Evolutionary conservation across 75 land plant genomes (phyloP), one percentile per base, ranked within the genome.

Genomic region (Cupressus sempervirens): DNA sequence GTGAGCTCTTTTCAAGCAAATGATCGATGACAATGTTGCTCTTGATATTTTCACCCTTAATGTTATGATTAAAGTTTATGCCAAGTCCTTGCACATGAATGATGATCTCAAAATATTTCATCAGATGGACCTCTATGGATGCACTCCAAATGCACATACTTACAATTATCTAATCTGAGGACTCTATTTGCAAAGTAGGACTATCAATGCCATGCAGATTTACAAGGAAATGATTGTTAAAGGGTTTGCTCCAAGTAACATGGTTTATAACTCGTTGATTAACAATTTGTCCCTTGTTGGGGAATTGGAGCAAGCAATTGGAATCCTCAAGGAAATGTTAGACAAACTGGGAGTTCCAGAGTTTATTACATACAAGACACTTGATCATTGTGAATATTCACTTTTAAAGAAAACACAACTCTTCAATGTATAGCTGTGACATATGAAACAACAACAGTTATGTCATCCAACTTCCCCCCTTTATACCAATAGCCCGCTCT

Each of bases 81-180:
- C 90, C 7, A 82, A 84, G 41, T 91, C 95, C 12, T 45, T 88
- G 35, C 92, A 92, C 70, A 62, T 94, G 23, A 90, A 94, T 74
- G 93, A 92, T 76, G 95, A 92, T 1, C 85, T 94, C 7, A 83
- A 93, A 34, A 83, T 94, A 5, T 94, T 94, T 50, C 93, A 92
- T 79, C 92, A 92, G 79, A 94, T 94, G 88, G 92, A 86, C 32
- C 85, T 88, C 48, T 92, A 92, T 87, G 73, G 81, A 1, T 88
- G 90, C 54, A 29, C 8, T 68, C 95, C 95, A 34, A 91, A 92
- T 81, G 79, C 86, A 14, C 40, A 50, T 56, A 86, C 95, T 0
- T 94, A 89, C 84, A 79, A 88, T 73, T 87, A 89, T 84, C 45
- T 94, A 76, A 90, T 94, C 74, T 89, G 90, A 81, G 95, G 95